Evolutionary conservation across 2,329 filamentous ascomycete genomes (phyloP).

Genomic region (Trichoderma sp.): DNA sequence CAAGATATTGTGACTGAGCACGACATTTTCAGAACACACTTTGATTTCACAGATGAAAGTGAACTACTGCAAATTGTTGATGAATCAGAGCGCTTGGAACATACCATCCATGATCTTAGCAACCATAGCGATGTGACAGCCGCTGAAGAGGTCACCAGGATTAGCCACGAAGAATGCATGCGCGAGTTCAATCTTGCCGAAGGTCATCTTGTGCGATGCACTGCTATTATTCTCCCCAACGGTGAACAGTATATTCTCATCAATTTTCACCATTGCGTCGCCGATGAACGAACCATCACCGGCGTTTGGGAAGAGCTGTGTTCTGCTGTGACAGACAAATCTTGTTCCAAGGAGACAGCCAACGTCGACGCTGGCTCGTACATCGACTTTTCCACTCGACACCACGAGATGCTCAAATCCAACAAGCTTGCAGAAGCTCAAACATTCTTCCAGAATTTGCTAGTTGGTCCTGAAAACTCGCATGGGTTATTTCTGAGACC

Average conservation of each 20-base stretch:
- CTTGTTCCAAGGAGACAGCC: neutral
- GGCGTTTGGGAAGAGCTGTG: neutral
- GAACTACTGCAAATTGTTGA: neutral
- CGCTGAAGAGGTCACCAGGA: neutral
- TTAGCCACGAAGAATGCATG: neutral
- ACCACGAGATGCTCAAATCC: neutral
- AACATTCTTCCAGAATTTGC: neutral
- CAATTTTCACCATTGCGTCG: neutral
- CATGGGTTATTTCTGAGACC: neutral
- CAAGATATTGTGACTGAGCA: neutral
- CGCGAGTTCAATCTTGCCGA: neutral
- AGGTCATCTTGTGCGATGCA: neutral
- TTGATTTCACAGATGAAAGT: neutral
- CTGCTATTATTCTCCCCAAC: neutral
- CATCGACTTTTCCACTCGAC: neutral
- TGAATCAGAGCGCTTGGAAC: neutral
- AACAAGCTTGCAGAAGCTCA: neutral
- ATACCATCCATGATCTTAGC: neutral
- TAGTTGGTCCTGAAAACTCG: neutral
- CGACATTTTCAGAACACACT: neutral
- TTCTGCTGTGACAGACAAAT: neutral
- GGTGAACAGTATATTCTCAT: neutral
- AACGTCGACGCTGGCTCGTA: neutral
- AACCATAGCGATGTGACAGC: neutral
- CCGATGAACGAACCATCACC: neutral